A percentile compares a stretch with the other conserved stretches of the same genome.
phyloP scores from a whole-genome alignment of 2,329 filamentous ascomycete genomes.

The Sporothrix schenckii region DNA sequence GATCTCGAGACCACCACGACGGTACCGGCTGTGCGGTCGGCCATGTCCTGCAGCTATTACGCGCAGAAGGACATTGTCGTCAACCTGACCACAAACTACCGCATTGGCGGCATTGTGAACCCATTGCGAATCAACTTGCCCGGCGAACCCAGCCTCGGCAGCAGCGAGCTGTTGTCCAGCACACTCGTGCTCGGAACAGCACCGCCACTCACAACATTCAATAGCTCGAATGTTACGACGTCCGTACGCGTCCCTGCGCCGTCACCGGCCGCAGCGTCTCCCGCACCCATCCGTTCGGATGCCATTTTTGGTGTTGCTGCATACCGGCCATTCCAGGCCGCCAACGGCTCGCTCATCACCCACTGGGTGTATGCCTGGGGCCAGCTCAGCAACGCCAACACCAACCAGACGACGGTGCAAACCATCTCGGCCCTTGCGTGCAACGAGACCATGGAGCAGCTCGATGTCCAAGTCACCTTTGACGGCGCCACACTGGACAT shows the following conservation, averaged over 20 bases:
- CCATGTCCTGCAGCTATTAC: constrained; percentile 40
- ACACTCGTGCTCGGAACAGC: constrained; percentile 35
- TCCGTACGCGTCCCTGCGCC: neutral
- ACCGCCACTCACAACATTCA: neutral
- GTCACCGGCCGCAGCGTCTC: neutral
- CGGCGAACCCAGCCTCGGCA: constrained; percentile 33
- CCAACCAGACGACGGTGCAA: constrained; percentile 39
- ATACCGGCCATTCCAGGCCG: constrained; percentile 37
- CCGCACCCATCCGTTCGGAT: constrained; percentile 28
- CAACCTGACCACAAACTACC: constrained; percentile 38
- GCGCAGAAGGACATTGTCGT: constrained; percentile 37
- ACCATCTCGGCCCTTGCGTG: constrained; percentile 45
- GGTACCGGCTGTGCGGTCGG: constrained; percentile 43
- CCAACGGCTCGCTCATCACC: constrained; percentile 32
- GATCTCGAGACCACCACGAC: constrained; percentile 38
- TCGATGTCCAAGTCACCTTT: constrained; percentile 37
- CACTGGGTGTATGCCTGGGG: constrained; percentile 47
- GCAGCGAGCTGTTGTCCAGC: constrained; percentile 33
- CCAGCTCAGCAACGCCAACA: constrained; percentile 38
- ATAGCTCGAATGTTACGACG: constrained; percentile 2
- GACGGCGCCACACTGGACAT: constrained; percentile 37
- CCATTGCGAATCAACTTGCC: constrained; percentile 38
- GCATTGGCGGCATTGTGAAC: constrained; percentile 31
- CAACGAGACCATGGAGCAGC: constrained; percentile 43
- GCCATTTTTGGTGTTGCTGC: constrained; percentile 38